Evolutionary conservation across 257 asterid species (phyloP).

Genomic region (Coffea canephora): DNA sequence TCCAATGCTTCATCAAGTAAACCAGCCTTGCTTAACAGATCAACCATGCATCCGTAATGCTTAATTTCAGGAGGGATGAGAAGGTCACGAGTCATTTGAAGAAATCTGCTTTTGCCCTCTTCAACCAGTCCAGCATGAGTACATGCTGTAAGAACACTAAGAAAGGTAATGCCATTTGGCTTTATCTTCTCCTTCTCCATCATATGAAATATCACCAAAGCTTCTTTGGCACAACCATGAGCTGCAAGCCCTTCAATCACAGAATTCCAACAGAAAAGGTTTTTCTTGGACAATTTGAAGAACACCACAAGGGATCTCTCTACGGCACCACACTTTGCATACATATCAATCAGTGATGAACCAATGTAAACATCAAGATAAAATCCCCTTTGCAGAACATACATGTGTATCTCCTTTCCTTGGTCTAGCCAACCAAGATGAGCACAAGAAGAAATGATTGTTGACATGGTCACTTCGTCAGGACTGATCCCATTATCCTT

Average conservation of each 20-base stretch:
- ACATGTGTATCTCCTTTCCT: slow-evolving; percentile 67
- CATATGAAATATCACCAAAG: slow-evolving; percentile 45
- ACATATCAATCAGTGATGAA: slow-evolving; percentile 80
- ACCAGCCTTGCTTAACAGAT: slow-evolving; percentile 70
- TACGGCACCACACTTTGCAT: slow-evolving; percentile 72
- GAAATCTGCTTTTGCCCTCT: slow-evolving; percentile 55
- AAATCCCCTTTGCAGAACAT: slow-evolving; percentile 33
- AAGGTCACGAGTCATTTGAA: slow-evolving; percentile 46
- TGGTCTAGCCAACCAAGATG: slow-evolving; percentile 71
- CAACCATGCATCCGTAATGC: slow-evolving; percentile 86
- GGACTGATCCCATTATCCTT: slow-evolving; percentile 45
- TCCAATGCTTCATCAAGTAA: slow-evolving; percentile 73
- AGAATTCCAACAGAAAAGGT: slow-evolving; percentile 77
- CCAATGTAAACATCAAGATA: slow-evolving; percentile 60
- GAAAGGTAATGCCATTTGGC: slow-evolving; percentile 67
- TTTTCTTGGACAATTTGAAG: slow-evolving; percentile 59
- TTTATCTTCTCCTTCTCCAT: slow-evolving; percentile 56
- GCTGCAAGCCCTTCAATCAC: slow-evolving; percentile 71
- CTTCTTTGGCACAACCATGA: slow-evolving; percentile 66
- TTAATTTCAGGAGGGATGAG: slow-evolving; percentile 56
- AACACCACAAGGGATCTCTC: slow-evolving; percentile 65
- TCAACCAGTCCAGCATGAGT: slow-evolving; percentile 75
- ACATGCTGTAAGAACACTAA: slow-evolving; percentile 73
- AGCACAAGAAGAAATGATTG: slow-evolving; percentile 80
- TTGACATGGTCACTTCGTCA: slow-evolving; percentile 77